Conservation (phyloP, 1,139 yeast genomes). For the Candida dubliniensis region DNA sequence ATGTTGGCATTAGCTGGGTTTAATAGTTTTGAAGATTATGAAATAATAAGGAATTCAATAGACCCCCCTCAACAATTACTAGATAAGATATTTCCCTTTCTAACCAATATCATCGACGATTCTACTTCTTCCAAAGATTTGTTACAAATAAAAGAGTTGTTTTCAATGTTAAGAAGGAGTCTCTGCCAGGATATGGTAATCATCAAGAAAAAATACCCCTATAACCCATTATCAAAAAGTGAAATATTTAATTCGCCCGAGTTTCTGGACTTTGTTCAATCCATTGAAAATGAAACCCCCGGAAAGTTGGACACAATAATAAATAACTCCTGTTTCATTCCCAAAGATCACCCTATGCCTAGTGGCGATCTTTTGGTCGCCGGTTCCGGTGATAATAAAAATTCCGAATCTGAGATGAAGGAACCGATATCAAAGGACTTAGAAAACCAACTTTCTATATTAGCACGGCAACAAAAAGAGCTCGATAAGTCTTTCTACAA, state of each 20-base stretch:
- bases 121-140: constrained; percentile 11
- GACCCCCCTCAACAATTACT: constrained; percentile 32
- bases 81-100: constrained; percentile 32
- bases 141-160: constrained; percentile 20
- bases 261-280: constrained; percentile 22
- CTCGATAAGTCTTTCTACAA: constrained; percentile 17
- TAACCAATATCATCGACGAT: constrained; percentile 9
- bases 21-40: constrained; percentile 19
- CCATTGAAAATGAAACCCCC: constrained; percentile 18
- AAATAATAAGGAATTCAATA: constrained; percentile 20
- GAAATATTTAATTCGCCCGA: constrained; percentile 26
- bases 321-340: constrained; percentile 11
- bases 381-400: constrained; percentile 5
- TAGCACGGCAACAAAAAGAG: constrained; percentile 19
- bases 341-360: constrained; percentile 12
- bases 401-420: constrained; percentile 15
- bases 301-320: constrained; percentile 8
- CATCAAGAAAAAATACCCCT: constrained; percentile 25
- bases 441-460: constrained; percentile 21
- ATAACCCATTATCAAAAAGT: constrained; percentile 27
- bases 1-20: constrained; percentile 30
- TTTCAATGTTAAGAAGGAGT: constrained; percentile 24
- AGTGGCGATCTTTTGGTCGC: constrained; percentile 11
- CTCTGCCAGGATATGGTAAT: constrained; percentile 38
- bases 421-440: constrained; percentile 15